Evolutionary conservation across 2,329 filamentous ascomycete species (phyloP).

Genomic region (Phialocephala subalpina): DNA sequence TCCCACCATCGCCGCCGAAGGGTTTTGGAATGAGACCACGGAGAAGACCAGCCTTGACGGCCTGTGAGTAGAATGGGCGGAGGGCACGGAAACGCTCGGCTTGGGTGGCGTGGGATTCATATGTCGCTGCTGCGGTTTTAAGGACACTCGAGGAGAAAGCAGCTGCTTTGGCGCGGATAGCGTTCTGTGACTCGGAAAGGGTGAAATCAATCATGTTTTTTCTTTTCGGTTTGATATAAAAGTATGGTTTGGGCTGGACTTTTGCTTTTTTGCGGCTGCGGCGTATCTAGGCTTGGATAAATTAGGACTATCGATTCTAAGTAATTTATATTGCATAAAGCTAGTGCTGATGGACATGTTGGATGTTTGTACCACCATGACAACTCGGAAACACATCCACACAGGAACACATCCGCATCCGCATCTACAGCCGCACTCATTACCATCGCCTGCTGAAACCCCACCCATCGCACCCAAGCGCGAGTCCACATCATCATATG

Average conservation of each 20-base stretch:
- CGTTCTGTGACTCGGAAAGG: constrained; percentile 40
- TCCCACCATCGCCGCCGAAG: constrained; percentile 54
- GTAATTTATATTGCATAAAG: constrained; percentile 1
- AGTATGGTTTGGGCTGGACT: neutral
- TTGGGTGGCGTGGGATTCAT: constrained; percentile 34
- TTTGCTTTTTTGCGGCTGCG: neutral
- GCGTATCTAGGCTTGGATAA: neutral
- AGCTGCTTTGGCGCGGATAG: constrained; percentile 40
- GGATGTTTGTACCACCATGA: neutral
- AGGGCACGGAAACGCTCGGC: constrained; percentile 56
- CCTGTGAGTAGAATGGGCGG: constrained; percentile 53
- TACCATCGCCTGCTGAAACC: no score
- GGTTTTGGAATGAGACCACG: constrained; percentile 54
- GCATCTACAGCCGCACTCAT: no score
- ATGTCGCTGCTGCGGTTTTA: constrained; percentile 37
- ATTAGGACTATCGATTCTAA: neutral
- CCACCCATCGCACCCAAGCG: neutral
- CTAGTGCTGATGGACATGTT: neutral
- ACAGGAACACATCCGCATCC: neutral
- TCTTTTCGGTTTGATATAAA: neutral
- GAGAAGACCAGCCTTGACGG: constrained; percentile 53
- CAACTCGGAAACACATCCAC: neutral
- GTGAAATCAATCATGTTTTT: constrained; percentile 43
- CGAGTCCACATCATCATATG: neutral
- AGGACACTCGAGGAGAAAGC: constrained; percentile 42